These are phyloP conservation scores for Rhododendron kiyosumense DNA, from an alignment of 148 eudicot genomes.

Conservation along the genomic window DNA sequence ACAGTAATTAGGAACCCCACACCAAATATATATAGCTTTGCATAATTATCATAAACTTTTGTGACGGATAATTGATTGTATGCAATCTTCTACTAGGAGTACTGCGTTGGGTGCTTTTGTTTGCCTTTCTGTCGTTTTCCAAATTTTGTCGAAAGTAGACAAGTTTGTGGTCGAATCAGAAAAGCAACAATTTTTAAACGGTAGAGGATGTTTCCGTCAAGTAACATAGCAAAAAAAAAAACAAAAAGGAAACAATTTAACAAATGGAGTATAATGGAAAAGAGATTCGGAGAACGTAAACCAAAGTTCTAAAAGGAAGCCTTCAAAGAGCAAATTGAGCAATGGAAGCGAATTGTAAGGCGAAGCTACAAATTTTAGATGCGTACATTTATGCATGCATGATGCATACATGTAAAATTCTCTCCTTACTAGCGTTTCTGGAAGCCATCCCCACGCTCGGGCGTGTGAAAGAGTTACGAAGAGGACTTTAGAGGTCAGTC, in stretches of 20 bases:
- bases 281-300: not conserved
- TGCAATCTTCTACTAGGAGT: not conserved
- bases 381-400: not conserved
- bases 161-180: not conserved
- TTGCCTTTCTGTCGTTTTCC: not conserved
- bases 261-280: not conserved
- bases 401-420: not conserved
- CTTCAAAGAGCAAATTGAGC: too few relatives aligned
- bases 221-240: too few relatives aligned
- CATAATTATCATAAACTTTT: too few relatives aligned
- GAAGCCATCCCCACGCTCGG: not conserved
- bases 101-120: not conserved
- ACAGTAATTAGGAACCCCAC: too few relatives aligned
- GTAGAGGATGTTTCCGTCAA: not conserved
- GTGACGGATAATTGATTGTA: not conserved
- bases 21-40: too few relatives aligned
- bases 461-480: not conserved
- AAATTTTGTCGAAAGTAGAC: not conserved
- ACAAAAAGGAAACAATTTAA: not conserved
- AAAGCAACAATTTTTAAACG: not conserved
- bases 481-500: not conserved
- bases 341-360: not conserved
- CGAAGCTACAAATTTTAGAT: not conserved
- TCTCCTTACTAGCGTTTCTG: not conserved
- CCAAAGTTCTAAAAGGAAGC: too few relatives aligned